Base-by-base conservation (phyloP, 768 basidiomycete species). In the Xerocomellus chrysenteron region DNA sequence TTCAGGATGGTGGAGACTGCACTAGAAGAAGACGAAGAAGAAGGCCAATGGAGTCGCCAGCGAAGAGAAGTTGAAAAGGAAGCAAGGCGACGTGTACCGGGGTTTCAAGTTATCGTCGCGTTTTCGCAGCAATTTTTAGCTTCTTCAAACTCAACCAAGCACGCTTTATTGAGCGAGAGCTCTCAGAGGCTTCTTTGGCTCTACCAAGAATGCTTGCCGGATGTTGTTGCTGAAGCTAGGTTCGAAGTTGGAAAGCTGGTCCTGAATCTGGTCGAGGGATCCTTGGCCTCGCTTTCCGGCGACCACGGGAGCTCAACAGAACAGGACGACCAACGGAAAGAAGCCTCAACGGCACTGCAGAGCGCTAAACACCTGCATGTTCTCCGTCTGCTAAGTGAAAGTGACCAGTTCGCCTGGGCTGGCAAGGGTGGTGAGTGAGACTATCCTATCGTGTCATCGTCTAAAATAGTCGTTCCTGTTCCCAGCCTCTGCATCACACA, bases 171-270 rank as follows among this genome's bases (percentile, higher is more conserved):
- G 30, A 81, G 86, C 0, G 95, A 98, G 73, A 81, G 82, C 48
- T 85, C 94, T 1, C 84, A 94, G 61, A 73, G 94, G 28, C 70
- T 98, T 41, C 74, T 97, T 57, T 90, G 88, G 82, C 77, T 95
- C 48, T 98, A 97, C 68, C 91, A 96, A 62, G 78, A 78, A 24
- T 86, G 84, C 56, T 70, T 95, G 30, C 91, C 93, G 0, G 75
- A 80, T 1, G 73, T 92, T 2, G 87, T 90, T 4, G 82, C 84
- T 0, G 93, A 94, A 68, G 84, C 85, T 28, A 78, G 86, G 48
- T 98, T 95, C 63, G 95, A 98, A 69, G 83, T 88, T 37, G 92
- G 92, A 2, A 92, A 92, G 68, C 66, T 95, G 21, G 71, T 94
- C 30, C 76, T 76, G 53, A 74, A 77, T 53, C 75, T 87, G 59